These are phyloP conservation scores for Erythrobasidium hasegawianum DNA, from an alignment of 1,284 basidiomycete genomes.

Conservation along the genomic window DNA sequence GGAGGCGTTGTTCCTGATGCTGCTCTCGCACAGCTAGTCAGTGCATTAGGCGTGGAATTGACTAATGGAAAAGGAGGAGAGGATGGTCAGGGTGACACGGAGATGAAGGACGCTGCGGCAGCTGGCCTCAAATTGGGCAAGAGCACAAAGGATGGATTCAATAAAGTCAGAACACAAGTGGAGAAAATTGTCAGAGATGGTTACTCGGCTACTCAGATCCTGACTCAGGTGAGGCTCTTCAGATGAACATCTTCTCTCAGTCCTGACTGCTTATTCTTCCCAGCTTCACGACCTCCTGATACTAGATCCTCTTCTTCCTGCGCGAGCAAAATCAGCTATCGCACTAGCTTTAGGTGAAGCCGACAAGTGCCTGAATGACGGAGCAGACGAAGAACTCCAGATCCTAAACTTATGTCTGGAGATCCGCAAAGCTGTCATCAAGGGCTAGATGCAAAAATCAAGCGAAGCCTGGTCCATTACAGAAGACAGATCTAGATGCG, in stretches of 20 bases:
- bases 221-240: constrained; percentile 68
- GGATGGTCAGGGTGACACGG: constrained; percentile 48
- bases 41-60: constrained; percentile 69
- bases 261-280: constrained; percentile 13
- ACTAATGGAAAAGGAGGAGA: constrained; percentile 8
- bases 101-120: constrained; percentile 55
- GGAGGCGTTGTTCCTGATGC: constrained; percentile 84
- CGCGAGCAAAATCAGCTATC: constrained; percentile 75
- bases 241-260: not conserved
- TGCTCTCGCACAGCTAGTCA: constrained; percentile 67
- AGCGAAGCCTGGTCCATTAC: not conserved
- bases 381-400: constrained; percentile 97
- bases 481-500: no score
- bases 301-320: constrained; percentile 70
- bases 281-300: constrained; percentile 90
- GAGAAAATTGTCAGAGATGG: constrained; percentile 76
- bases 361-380: constrained; percentile 93
- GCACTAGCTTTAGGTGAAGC: constrained; percentile 86
- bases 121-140: constrained; percentile 45
- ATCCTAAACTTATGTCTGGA: constrained; percentile 78
- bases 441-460: constrained; percentile 2
- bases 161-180: constrained; percentile 67
- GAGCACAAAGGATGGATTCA: constrained; percentile 57
- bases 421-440: constrained; percentile 49
- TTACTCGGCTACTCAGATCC: constrained; percentile 85